Base-by-base conservation (phyloP, 768 basidiomycete genomes). In the Serendipita sp. region DNA sequence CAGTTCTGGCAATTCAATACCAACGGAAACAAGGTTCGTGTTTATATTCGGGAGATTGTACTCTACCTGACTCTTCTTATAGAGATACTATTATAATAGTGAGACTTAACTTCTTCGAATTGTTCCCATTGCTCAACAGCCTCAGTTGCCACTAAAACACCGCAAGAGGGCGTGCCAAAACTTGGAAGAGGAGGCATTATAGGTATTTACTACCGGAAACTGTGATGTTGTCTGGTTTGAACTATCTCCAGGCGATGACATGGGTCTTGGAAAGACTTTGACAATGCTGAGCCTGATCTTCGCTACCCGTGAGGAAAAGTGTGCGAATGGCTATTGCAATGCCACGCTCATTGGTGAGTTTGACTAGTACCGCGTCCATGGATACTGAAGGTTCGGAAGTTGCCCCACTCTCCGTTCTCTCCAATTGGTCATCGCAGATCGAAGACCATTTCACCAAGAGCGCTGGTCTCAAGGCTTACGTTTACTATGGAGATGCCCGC, bases 381-480 rank as follows among this genome's bases (percentile, higher is more conserved):
- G 8, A 56, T 30, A 11, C 52, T 67, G 52, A 56, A 38, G 63
- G 45, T 30, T 34, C 28, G 66, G 3, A 67, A 91, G 90, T 93
- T 56, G 83, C 80, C 5, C 91, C 91, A 3, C 81, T 93, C 30
- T 91, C 89, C 5, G 83, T 93, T 4, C 75, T 93, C 5, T 89
- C 88, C 3, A 94, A 92, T 69, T 91, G 89, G 89, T 86, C 89
- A 72, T 85, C 88, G 68, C 90, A 91, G 72, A 83, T 91, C 5
- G 71, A 78, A 36, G 89, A 91, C 44, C 90, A 91, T 67, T 84
- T 85, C 56, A 72, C 74, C 34, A 76, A 75, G 38, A 83, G 80
- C 8, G 71, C 77, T 1, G 56, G 34, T 36, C 69, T 91, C 47
- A 78, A 78, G 0, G 74, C 73, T 65, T 84, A 80, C 68, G 76